Base-by-base conservation (phyloP, 176 grass and related monocot species). In the Thalia dealbata region DNA sequence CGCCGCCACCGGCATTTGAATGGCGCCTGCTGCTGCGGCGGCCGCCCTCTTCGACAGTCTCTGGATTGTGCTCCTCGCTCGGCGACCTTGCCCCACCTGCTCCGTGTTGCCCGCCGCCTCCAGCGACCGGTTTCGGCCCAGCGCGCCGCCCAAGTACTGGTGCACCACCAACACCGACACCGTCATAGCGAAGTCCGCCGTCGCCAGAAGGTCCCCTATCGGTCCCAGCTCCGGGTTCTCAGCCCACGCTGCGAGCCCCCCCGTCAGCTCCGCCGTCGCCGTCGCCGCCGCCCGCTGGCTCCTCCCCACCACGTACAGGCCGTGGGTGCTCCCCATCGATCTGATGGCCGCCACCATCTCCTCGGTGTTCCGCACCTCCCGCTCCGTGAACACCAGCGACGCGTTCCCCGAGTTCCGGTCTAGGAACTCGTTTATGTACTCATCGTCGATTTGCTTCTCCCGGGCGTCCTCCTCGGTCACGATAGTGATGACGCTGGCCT, bases 181-280 rank as follows among this genome's bases (percentile, higher is more conserved):
- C 28, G 79, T 28, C 80, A 74, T 73, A 0, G 87, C 80, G 70
- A 97, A 97, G 65, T 97, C 89, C 12, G 89, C 80, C 62, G 89
- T 90, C 23, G 86, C 89, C 64, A 97, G 70, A 75, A 92, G 75
- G 89, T 97, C 93, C 18, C 89, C 93, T 8, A 92, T 90, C 9
- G 89, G 87, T 9, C 93, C 93, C 61, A 97, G 61, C 83, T 97
- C 93, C 7, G 93, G 89, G 76, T 75, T 88, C 83, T 97, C 89
- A 21, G 80, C 85, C 87, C 89, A 97, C 10, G 90, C 89, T 54
- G 82, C 78, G 22, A 97, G 71, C 61, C 84, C 76, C 24, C 63
- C n/a, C 10, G 89, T 90, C 68, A 97, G 84, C 38, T 22, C 1
- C 16, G 76, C 66, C 38, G 41, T 6, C 16, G 76, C 66, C 48